Evolutionary conservation across 208 protist species (phyloP).

Genomic region (Lotmaria passim): DNA sequence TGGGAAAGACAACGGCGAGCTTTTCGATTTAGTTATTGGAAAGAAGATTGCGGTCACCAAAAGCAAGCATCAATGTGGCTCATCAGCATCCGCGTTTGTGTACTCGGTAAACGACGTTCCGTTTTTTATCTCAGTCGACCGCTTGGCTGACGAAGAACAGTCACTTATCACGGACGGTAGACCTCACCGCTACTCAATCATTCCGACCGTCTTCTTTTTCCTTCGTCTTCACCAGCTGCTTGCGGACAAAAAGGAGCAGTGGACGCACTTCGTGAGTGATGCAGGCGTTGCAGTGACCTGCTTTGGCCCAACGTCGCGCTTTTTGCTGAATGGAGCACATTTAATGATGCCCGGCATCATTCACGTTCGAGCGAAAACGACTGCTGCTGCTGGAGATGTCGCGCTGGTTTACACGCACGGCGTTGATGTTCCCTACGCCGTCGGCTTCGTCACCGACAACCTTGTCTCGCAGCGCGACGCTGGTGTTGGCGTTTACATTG

Average conservation of each 20-base stretch:
- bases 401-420: slow-evolving; percentile 50
- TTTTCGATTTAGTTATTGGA: slow-evolving; percentile 55
- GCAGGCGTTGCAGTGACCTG: slow-evolving; percentile 43
- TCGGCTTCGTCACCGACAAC: slow-evolving; percentile 63
- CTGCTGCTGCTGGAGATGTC: slow-evolving; percentile 23
- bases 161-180: slow-evolving; percentile 20
- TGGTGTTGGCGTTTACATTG: slow-evolving; percentile 66
- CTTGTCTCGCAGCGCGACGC: slow-evolving; percentile 22
- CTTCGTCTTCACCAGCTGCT: slow-evolving; percentile 43
- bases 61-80: slow-evolving; percentile 48
- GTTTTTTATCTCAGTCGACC: slow-evolving; percentile 51
- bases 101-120: slow-evolving; percentile 65
- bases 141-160: slow-evolving; percentile 41
- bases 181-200: slow-evolving; percentile 7
- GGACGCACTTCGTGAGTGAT: slow-evolving; percentile 18
- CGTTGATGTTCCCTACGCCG: slow-evolving; percentile 52
- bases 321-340: slow-evolving; percentile 74
- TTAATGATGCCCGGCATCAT: slow-evolving; percentile 85
- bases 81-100: slow-evolving; percentile 42
- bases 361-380: slow-evolving; percentile 2
- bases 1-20: slow-evolving; percentile 41
- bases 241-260: slow-evolving; percentile 22
- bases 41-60: slow-evolving; percentile 56
- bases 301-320: slow-evolving; percentile 62
- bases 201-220: slow-evolving; percentile 78